Evolutionary conservation across 1,284 basidiomycete species (phyloP), one percentile per base, ranked within the genome.

Genomic region (Ustilago tritici): DNA sequence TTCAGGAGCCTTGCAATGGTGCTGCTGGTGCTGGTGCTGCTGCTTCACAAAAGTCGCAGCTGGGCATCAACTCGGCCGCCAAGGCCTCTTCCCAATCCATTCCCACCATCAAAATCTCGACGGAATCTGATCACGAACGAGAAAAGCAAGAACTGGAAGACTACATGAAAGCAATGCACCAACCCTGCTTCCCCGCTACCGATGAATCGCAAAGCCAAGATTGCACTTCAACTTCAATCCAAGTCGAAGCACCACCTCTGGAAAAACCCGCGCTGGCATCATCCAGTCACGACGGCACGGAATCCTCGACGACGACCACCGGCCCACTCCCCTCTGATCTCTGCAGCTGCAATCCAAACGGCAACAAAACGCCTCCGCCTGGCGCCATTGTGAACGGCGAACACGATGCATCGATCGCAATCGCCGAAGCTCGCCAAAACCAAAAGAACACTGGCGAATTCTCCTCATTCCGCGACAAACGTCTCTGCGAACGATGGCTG

Each of bases 401-500:
- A 43, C 76, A 78, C 65, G 72, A 75, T 64, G 68, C 76, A n/a
- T 65, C 65, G 28, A 75, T 69, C 19, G 71, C 71, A 1, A 77
- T 77, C 70, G 70, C 66, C 14, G 72, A 66, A 59, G 70, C 63
- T 36, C 67, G 70, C 14, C 70, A 69, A 32, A 72, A 69, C 62
- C 71, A 74, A 36, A 68, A 68, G 57, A 67, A 74, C 10, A 19
- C 93, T 67, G 88, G 92, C 23, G 23, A 28, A 28, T 28, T 28
- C 4, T 94, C 94, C 83, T 94, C 95, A 38, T 98, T 99, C 87
- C 95, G 91, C 82, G 98, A 95, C 87, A 99, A 99, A 88, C 90
- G 97, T 40, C 88, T 99, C 35, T 99, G 97, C 86, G 96, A 99
- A 86, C 90, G 97, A 56, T 99, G 96, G 96, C 89, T 99, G 60